Base-by-base conservation (phyloP, 176 grass and related monocot species). In the Olyra latifolia region DNA sequence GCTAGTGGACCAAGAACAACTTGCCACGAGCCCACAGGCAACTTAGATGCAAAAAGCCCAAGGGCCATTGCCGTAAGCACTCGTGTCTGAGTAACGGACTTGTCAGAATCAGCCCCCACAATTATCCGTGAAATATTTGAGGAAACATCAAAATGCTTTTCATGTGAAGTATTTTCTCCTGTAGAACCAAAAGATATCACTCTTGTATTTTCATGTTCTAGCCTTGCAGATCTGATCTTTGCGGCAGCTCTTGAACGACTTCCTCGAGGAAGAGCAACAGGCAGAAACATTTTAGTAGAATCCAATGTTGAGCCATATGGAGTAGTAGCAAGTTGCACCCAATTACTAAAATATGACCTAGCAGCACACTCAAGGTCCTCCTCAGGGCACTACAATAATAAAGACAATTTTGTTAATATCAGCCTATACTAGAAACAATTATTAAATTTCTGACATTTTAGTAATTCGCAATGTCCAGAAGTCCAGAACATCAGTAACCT, bases 231-330 rank as follows among this genome's bases (percentile, higher is more conserved):
- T 84, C 88, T 91, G 76, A 99, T 95, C 81, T 99, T 99, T 81
- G 96, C 92, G 77, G 89, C 94, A 89, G 90, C 96, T 91, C 90
- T 95, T 59, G 87, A 93, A 74, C 79, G 90, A 80, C 86, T 95
- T 91, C 88, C 94, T 81, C 96, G 84, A 80, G 96, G 96, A 88
- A 99, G 96, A 25, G 88, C 90, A 85, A 99, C 86, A 75, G 96
- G 96, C 76, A 89, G 89, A 85, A 93, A 95, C 96, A 99, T 95
- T 91, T 89, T 95, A 44, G 75, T 62, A 40, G 88, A 82, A 83
- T 99, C 96, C 81, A 99, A 38, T 57, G 56, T 20, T 73, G 86
- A 91, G 43, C 96, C 96, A 78, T 91, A 99, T 68, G 96, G 92
- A 88, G 96, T 93, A 47, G 92, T 93, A 78, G 92, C 96, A 84